A percentile compares a stretch with the other conserved stretches of the same genome.
These are phyloP conservation scores for Ascochyta lentis DNA, from an alignment of 2,329 filamentous ascomycete genomes.

Conservation along the genomic window DNA sequence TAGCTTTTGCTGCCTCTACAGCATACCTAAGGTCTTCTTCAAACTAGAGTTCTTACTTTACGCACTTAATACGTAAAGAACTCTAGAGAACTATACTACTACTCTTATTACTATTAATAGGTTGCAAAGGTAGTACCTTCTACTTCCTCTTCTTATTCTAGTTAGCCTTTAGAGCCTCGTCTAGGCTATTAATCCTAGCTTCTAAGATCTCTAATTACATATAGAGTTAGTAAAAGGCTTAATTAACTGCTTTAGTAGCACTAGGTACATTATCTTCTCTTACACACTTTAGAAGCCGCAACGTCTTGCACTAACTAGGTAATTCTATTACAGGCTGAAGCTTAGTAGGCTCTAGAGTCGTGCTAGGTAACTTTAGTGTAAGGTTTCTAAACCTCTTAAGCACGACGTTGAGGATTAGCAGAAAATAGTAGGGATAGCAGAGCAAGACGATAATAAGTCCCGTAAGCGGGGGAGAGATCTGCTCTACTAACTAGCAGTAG, in stretches of 20 bases:
- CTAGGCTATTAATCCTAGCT: not conserved
- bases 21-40: not conserved
- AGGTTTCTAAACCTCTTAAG: too few species aligned
- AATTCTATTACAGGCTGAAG: too few species aligned
- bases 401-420: too few species aligned
- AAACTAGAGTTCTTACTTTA: not conserved
- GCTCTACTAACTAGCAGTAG: too few species aligned
- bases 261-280: too few species aligned
- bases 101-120: not conserved
- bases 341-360: too few species aligned
- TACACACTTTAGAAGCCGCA: too few species aligned
- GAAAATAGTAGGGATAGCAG: too few species aligned
- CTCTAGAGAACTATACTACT: not conserved
- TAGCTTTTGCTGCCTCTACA: not conserved
- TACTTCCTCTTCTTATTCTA: constrained; percentile 3
- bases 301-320: too few species aligned
- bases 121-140: not conserved
- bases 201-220: not conserved
- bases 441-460: too few species aligned
- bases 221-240: not conserved
- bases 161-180: not conserved
- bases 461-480: too few species aligned
- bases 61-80: not conserved
- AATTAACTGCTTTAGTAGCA: not conserved
- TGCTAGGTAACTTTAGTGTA: too few species aligned